Evolutionary conservation across 2,329 filamentous ascomycete genomes (phyloP).

Genomic region (Madurella mycetomatis): DNA sequence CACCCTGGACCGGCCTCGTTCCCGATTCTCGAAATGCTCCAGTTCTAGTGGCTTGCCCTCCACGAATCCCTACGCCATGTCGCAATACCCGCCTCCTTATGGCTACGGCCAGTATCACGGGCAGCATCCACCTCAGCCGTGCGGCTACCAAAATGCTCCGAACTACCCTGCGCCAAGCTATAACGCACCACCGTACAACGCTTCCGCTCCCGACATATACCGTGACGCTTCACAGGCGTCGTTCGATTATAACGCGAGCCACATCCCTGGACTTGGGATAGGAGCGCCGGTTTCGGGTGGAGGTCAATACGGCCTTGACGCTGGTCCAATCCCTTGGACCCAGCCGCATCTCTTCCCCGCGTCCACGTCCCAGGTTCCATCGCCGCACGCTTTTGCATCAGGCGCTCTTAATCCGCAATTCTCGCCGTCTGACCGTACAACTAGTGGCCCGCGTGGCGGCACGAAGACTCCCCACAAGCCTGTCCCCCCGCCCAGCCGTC

Average conservation of each 20-base stretch:
- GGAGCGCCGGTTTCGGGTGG: constrained; percentile 19
- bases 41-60: background rate
- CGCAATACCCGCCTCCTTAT: constrained; percentile 36
- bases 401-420: background rate
- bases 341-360: constrained; percentile 4
- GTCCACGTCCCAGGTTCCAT: background rate
- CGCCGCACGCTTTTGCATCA: background rate
- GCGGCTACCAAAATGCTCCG: constrained; percentile 22
- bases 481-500: background rate
- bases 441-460: background rate
- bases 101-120: constrained; percentile 30
- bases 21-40: constrained; percentile 7
- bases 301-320: background rate
- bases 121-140: constrained; percentile 27
- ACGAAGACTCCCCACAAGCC: constrained; percentile 2
- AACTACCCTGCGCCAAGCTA: constrained; percentile 19
- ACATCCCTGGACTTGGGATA: constrained; percentile 39
- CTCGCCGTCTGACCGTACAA: background rate
- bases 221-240: constrained; percentile 30
- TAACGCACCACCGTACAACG: constrained; percentile 9
- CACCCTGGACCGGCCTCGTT: too few relatives aligned
- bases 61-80: constrained; percentile 29
- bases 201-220: constrained; percentile 14
- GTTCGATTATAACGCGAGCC: constrained; percentile 36
- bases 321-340: constrained; percentile 12